phyloP scores from a whole-genome alignment of 179 eudicot genomes.

The Actinidia chinensis region DNA sequence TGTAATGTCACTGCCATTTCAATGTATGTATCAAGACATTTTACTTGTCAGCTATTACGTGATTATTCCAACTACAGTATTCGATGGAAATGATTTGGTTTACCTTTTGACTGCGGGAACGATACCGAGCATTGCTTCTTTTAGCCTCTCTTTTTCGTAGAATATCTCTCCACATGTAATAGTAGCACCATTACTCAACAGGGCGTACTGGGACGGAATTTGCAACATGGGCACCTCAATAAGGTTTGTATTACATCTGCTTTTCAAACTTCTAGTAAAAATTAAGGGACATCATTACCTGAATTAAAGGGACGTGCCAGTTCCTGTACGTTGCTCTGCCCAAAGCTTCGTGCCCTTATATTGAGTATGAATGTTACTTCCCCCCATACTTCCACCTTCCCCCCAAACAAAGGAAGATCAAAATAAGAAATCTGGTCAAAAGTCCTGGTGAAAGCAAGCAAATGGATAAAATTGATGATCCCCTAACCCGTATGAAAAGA shows the following conservation, averaged over 20 bases:
- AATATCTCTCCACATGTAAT: constrained; percentile 72
- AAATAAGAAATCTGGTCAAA: constrained; percentile 77
- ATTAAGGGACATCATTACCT: constrained; percentile 15
- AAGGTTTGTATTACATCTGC: constrained; percentile 70
- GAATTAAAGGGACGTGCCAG: constrained; percentile 44
- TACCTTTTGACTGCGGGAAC: constrained; percentile 67
- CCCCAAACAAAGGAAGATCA: constrained; percentile 68
- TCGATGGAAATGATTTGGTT: neutral
- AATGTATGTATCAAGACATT: neutral
- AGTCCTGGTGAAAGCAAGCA: constrained; percentile 65
- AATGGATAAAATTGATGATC: constrained; percentile 92
- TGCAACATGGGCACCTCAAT: constrained; percentile 96
- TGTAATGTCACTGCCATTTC: neutral
- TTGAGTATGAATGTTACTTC: constrained; percentile 79
- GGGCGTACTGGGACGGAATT: constrained; percentile 99
- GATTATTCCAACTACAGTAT: neutral
- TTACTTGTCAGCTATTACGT: neutral
- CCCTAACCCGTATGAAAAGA: constrained; percentile 96
- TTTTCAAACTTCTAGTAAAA: neutral
- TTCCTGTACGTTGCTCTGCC: constrained; percentile 90
- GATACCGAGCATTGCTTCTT: constrained; percentile 95
- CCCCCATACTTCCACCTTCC: no score
- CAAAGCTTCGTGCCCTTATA: constrained; percentile 74
- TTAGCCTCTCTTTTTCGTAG: constrained; percentile 82
- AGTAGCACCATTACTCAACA: constrained; percentile 95